These are phyloP conservation scores for Corinectria fuckeliana DNA, from an alignment of 2,329 filamentous ascomycete genomes.

Conservation along the genomic window DNA sequence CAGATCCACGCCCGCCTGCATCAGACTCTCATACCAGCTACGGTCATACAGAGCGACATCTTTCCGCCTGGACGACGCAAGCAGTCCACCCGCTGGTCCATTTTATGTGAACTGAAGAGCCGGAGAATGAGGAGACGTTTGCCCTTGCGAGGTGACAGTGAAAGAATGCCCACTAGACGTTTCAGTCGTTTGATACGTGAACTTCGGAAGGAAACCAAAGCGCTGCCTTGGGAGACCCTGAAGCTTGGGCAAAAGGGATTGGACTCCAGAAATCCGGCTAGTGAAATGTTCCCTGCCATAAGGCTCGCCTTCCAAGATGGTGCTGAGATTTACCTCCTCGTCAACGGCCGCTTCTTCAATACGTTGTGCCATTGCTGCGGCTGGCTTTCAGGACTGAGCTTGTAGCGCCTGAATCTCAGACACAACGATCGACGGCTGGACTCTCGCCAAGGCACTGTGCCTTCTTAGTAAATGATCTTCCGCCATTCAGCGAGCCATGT, in stretches of 20 bases:
- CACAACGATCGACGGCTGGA: slow-evolving; percentile 3
- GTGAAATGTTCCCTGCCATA: too few relatives aligned
- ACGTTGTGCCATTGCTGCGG: not conserved
- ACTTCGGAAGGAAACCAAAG: not conserved
- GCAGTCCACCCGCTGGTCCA: not conserved
- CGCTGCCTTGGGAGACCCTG: not conserved
- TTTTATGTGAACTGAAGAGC: rapidly evolving
- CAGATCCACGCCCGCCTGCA: slow-evolving; percentile 9
- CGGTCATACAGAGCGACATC: slow-evolving; percentile 17
- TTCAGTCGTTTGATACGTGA: not conserved
- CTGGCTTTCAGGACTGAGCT: rapidly evolving
- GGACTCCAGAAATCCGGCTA: not conserved
- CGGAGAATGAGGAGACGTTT: not conserved
- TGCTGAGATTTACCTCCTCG: not conserved
- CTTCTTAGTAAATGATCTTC: not conserved
- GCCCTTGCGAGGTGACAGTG: not conserved
- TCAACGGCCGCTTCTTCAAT: not conserved
- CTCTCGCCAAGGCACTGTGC: slow-evolving; percentile 14
- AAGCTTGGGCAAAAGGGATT: not conserved
- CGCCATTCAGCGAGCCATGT: too few relatives aligned
- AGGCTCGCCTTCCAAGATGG: not conserved
- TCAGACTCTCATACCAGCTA: not conserved
- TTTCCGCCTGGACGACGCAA: not conserved
- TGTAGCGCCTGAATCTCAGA: slow-evolving; percentile 1
- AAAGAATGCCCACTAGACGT: not conserved